A percentile compares a stretch with the other conserved stretches of the same genome.
Evolutionary conservation across 2,329 filamentous ascomycete species (phyloP).

Genomic region (Aureobasidium sp.): DNA sequence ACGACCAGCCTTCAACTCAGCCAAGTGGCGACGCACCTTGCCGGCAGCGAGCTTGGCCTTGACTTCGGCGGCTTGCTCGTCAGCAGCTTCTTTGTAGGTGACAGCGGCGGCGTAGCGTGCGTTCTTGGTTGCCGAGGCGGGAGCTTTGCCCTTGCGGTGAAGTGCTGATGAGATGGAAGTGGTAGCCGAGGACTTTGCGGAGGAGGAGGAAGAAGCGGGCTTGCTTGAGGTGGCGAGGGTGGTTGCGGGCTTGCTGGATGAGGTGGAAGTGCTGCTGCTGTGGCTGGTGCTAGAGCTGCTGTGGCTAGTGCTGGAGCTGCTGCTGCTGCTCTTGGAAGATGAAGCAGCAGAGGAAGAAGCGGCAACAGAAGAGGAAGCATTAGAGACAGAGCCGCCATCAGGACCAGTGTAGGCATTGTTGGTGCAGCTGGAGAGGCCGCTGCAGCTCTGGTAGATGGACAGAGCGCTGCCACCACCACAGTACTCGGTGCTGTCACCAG

Average conservation of each 20-base stretch:
- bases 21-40: background rate
- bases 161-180: background rate
- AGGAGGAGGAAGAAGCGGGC: background rate
- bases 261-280: background rate
- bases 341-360: background rate
- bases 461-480: slow-evolving; percentile 31
- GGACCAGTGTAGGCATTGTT: slow-evolving; percentile 13
- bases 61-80: slow-evolving; percentile 5
- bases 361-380: background rate
- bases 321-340: background rate
- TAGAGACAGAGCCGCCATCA: slow-evolving; percentile 4
- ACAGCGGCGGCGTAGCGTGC: slow-evolving; percentile 4
- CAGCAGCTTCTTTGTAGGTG: background rate
- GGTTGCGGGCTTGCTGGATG: background rate
- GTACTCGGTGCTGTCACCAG: slow-evolving; percentile 35
- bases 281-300: background rate
- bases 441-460: slow-evolving; percentile 25
- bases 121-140: background rate
- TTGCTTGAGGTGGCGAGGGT: slow-evolving; percentile 1
- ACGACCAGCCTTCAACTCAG: slow-evolving; percentile 4
- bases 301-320: background rate
- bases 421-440: slow-evolving; percentile 12
- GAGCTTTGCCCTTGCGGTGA: slow-evolving; percentile 1
- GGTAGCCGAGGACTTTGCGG: background rate
- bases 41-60: slow-evolving; percentile 3